Conservation (phyloP, 257 asterid species). For the Cordia subcordata region DNA sequence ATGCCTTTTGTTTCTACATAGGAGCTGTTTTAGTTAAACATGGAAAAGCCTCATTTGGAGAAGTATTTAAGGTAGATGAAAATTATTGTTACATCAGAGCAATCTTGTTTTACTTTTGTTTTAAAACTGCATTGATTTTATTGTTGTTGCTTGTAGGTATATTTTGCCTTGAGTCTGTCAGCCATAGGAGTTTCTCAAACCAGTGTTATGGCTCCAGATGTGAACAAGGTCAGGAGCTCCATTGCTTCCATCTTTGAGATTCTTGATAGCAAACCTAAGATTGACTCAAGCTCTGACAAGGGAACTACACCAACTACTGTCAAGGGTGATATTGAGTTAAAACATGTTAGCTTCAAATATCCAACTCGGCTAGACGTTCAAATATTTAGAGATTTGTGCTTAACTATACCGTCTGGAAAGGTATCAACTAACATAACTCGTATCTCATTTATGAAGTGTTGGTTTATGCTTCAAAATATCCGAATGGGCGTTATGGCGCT, state of each 20-base stretch:
- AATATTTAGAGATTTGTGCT: conserved; percentile 60
- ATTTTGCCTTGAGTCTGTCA: conserved; percentile 65
- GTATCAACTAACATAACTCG: conserved; percentile 18
- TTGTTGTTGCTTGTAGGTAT: conserved; percentile 40
- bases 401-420: conserved; percentile 71
- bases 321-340: conserved; percentile 57
- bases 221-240: conserved; percentile 52
- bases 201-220: conserved; percentile 55
- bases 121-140: neutral
- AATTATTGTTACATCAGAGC: neutral
- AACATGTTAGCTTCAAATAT: conserved; percentile 60
- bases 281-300: conserved; percentile 56
- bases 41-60: conserved; percentile 51
- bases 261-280: conserved; percentile 55
- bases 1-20: conserved; percentile 65
- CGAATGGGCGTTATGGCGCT: too few relatives aligned
- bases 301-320: conserved; percentile 42
- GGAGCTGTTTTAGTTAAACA: conserved; percentile 56
- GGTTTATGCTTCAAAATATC: too few relatives aligned
- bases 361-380: conserved; percentile 62
- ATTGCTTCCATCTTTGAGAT: conserved; percentile 63
- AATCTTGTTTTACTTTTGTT: neutral
- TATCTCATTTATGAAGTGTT: neutral
- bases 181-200: conserved; percentile 74
- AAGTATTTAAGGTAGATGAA: conserved; percentile 50